A percentile compares a stretch with the other conserved stretches of the same genome.
phyloP scores from a whole-genome alignment of 768 basidiomycete genomes.

The Termitomyces sp. region DNA sequence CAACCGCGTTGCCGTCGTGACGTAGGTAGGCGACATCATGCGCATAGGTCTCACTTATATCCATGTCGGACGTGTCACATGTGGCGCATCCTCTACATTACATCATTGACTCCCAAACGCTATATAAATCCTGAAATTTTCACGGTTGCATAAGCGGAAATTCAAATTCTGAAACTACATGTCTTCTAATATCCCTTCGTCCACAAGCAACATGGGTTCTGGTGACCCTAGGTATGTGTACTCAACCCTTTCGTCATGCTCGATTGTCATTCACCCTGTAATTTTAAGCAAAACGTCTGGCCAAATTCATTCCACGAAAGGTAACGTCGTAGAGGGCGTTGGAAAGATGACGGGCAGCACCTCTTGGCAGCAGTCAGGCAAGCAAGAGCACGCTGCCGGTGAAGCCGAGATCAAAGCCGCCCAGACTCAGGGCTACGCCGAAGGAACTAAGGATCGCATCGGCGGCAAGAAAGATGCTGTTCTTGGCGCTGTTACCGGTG shows the following conservation, averaged over 20 bases:
- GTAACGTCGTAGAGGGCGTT: conserved; percentile 27
- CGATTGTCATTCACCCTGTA: too few species aligned
- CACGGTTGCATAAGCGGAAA: too few species aligned
- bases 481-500: conserved; percentile 45
- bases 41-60: background rate
- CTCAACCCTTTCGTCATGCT: rapidly evolving
- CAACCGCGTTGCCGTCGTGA: too few species aligned
- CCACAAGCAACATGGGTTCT: background rate
- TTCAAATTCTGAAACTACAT: background rate
- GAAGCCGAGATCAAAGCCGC: conserved; percentile 45
- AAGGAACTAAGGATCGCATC: conserved; percentile 41
- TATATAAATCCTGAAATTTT: background rate
- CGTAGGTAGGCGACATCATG: background rate
- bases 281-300: conserved; percentile 37
- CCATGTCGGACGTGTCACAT: background rate
- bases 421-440: conserved; percentile 42
- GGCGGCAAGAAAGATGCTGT: conserved; percentile 42
- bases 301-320: conserved; percentile 39
- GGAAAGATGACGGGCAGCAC: conserved; percentile 41
- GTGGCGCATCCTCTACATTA: background rate
- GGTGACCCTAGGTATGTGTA: conserved; percentile 9
- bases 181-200: background rate
- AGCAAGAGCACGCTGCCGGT: conserved; percentile 45
- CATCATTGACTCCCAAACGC: background rate
- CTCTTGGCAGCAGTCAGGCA: conserved; percentile 41